A percentile compares a stretch with the other conserved stretches of the same genome.
Evolutionary conservation across 1,284 basidiomycete species (phyloP).

Genomic region (Laetiporus sulphureus): DNA sequence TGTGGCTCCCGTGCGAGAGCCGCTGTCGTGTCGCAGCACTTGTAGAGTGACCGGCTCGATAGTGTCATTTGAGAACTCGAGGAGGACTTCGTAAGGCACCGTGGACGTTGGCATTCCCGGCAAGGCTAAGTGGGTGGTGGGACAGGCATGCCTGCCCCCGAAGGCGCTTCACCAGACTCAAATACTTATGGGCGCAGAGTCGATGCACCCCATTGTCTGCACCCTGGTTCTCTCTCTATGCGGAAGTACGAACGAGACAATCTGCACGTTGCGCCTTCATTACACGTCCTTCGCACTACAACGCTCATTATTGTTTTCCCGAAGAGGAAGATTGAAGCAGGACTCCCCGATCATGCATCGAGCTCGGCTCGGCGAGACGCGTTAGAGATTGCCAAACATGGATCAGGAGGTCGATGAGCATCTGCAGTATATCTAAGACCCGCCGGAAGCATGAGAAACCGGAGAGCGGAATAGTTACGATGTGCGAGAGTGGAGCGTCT

Average conservation of each 20-base stretch:
- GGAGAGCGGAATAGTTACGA: slow-evolving; percentile 1
- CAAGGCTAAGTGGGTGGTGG: neutral
- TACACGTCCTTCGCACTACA: slow-evolving; percentile 1
- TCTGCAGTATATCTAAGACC: too few species aligned
- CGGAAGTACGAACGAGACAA: too few species aligned
- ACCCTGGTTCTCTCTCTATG: neutral
- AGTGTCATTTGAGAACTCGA: slow-evolving; percentile 44
- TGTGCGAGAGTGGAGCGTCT: slow-evolving; percentile 6
- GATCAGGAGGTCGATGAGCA: too few species aligned
- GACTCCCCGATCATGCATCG: slow-evolving; percentile 1
- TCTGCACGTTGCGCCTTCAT: too few species aligned
- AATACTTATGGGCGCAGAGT: neutral
- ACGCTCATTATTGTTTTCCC: slow-evolving; percentile 10
- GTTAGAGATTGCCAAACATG: neutral
- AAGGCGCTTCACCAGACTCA: too few species aligned
- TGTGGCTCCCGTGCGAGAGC: slow-evolving; percentile 16
- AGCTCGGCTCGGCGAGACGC: neutral
- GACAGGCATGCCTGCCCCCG: slow-evolving; percentile 1
- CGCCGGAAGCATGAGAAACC: neutral
- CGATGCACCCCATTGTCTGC: neutral
- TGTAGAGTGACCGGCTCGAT: slow-evolving; percentile 29
- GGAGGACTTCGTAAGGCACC: slow-evolving; percentile 40
- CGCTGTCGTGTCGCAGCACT: slow-evolving; percentile 17
- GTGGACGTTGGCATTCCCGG: slow-evolving; percentile 41
- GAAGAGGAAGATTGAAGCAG: slow-evolving; percentile 9